Conservation (phyloP, 2,329 filamentous ascomycete genomes). For the Stagonosporopsis tanaceti region DNA sequence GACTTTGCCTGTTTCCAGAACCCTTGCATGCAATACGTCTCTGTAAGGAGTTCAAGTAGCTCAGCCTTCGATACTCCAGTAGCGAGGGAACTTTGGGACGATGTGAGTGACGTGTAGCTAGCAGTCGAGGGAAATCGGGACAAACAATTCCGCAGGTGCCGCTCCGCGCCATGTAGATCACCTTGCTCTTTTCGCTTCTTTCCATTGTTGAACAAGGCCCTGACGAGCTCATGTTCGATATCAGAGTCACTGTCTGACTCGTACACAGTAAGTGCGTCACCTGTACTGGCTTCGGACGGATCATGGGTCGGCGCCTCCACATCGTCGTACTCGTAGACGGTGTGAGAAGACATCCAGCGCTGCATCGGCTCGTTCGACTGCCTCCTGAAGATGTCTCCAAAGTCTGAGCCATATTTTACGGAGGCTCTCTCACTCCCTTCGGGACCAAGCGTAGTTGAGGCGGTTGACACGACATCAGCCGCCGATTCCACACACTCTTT, state of each 20-base stretch:
- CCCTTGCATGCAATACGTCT: constrained; percentile 22
- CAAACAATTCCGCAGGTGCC: constrained; percentile 28
- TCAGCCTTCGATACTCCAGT: constrained; percentile 23
- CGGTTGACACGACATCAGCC: constrained; percentile 33
- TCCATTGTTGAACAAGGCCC: constrained; percentile 26
- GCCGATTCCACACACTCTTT: constrained; percentile 34
- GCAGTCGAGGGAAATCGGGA: constrained; percentile 18
- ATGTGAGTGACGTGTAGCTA: constrained; percentile 18
- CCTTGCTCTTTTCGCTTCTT: constrained; percentile 24
- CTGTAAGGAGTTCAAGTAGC: constrained; percentile 21
- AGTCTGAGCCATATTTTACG: constrained; percentile 30
- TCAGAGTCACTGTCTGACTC: constrained; percentile 32
- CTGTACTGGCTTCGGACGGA: constrained; percentile 23
- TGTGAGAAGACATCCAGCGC: constrained; percentile 32
- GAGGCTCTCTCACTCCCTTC: constrained; percentile 23
- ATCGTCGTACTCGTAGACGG: constrained; percentile 32
- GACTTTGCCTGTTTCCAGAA: constrained; percentile 26
- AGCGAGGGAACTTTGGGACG: constrained; percentile 12
- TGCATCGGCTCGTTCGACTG: constrained; percentile 28
- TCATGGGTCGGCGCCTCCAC: constrained; percentile 16
- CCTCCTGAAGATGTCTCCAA: constrained; percentile 30
- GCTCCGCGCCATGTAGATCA: constrained; percentile 24
- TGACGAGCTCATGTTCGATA: constrained; percentile 28
- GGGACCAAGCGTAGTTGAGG: constrained; percentile 30
- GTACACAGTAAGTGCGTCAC: constrained; percentile 17